A percentile compares a stretch with the other conserved stretches of the same genome.
Conservation (phyloP, 75 land plant genomes). For the Sequoiadendron giganteum region DNA sequence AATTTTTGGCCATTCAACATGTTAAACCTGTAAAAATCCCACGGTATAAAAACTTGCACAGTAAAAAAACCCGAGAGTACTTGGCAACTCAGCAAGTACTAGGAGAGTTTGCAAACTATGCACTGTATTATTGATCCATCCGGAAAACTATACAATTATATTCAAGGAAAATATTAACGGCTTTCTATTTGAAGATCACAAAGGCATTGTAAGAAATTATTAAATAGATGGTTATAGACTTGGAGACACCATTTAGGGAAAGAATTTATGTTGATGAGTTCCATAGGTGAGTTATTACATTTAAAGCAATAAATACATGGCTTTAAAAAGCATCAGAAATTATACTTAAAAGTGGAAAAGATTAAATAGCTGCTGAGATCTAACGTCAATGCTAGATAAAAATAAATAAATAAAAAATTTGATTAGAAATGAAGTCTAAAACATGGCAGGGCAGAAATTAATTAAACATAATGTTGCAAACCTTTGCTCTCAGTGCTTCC, state of each 20-base stretch:
- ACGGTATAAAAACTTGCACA: too few relatives aligned
- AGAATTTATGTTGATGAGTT: not conserved
- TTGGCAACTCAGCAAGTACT: too few relatives aligned
- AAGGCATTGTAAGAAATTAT: not conserved
- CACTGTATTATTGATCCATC: not conserved
- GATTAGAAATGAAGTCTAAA: constrained; percentile 7
- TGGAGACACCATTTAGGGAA: not conserved
- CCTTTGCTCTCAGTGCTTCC: constrained; percentile 86
- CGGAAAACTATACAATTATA: not conserved
- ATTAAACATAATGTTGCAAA: constrained; percentile 16
- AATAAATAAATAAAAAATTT: not conserved
- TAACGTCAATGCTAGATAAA: not conserved
- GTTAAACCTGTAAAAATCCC: too few relatives aligned
- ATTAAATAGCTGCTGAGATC: not conserved
- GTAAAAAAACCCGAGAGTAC: too few relatives aligned
- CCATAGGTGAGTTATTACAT: not conserved
- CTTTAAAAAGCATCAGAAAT: not conserved
- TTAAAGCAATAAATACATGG: not conserved
- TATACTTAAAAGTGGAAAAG: not conserved
- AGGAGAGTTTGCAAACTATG: too few relatives aligned
- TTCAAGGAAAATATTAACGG: not conserved
- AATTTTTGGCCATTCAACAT: too few relatives aligned
- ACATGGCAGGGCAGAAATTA: not conserved
- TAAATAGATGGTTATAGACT: not conserved
- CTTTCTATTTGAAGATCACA: not conserved